These are phyloP conservation scores for Butyriboletus loyo DNA, from an alignment of 768 basidiomycete genomes.

Conservation along the genomic window DNA sequence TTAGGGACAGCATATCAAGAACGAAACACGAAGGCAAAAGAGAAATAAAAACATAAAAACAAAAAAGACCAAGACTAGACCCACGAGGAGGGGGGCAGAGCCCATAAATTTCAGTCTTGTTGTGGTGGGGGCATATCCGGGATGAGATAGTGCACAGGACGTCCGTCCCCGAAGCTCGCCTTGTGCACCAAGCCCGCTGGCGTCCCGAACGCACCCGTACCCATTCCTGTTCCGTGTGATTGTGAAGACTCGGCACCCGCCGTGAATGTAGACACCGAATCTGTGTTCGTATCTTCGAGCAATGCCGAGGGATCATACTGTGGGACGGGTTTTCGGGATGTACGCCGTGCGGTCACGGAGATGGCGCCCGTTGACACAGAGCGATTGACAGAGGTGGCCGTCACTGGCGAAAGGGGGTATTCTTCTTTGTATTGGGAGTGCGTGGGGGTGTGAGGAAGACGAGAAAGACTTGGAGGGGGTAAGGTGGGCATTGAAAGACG, in stretches of 20 bases:
- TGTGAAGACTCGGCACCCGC: conserved; percentile 26
- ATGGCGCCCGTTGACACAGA: conserved; percentile 28
- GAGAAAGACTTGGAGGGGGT: conserved; percentile 16
- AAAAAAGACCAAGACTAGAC: neutral
- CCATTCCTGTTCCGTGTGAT: conserved; percentile 24
- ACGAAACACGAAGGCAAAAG: neutral
- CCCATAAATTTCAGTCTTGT: conserved; percentile 21
- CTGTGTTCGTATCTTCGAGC: conserved; percentile 17
- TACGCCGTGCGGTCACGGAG: conserved; percentile 27
- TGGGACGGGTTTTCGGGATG: conserved; percentile 57
- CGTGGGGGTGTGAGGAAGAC: conserved; percentile 14
- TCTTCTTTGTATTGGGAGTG: conserved; percentile 25
- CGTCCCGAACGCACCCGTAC: conserved; percentile 4
- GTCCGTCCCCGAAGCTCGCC: conserved; percentile 44
- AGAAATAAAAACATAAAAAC: neutral
- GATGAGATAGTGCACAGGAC: conserved; percentile 55
- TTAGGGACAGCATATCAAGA: conserved; percentile 4
- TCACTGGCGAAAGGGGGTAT: conserved; percentile 27
- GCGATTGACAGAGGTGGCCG: conserved; percentile 22
- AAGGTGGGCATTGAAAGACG: conserved; percentile 30
- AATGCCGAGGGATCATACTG: conserved; percentile 40
- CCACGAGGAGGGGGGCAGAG: neutral
- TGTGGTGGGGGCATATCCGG: conserved; percentile 51
- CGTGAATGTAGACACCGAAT: conserved; percentile 22
- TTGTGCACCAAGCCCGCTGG: conserved; percentile 36